Evolutionary conservation across 2,329 filamentous ascomycete species (phyloP), one percentile per base, ranked within the genome.

Genomic region (Calonectria henricotiae): DNA sequence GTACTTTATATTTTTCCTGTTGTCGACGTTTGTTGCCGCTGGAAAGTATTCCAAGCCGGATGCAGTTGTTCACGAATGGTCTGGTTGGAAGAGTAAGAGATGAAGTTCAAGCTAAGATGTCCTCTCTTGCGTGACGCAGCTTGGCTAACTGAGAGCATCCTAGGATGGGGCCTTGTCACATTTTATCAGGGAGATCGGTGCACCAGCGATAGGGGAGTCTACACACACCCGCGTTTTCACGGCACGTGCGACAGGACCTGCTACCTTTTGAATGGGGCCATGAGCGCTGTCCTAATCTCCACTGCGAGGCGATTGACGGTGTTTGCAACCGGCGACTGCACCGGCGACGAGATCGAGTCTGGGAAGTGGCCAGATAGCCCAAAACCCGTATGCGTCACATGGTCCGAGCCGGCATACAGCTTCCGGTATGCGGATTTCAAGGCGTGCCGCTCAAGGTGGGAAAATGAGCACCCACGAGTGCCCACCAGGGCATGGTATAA

Each of bases 281-380:
- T 23, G 13, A 63, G 44, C 20, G 44, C 32, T 17, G 15, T 37
- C 32, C 6, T 63, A 6, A 39, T 39, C n/a, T n/a, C 25, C 30
- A 7, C 15, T 2, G 12, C n/a, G 6, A 3, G n/a, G 20, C 4
- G 17, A 13, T 1, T 63, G 23, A 32, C 32, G 1, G 61, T 37
- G 32, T 63, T 39, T 23, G 20, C 61, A 3, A 51, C n/a, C 7
- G 61, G 61, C 35, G 61, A 63, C 44, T 63, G 61, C 61, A 63
- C 30, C 30, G 61, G 61, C 30, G 15, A 39, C 20, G 61, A 63
- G 61, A 17, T 63, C 44, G 35, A 51, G 9, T 63, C 25, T n/a
- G 11, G 12, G 13, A 5, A 23, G 6, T 9, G 7, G 44, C 32
- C 17, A 13, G 23, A 51, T 12, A 11, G 3, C 30, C 25, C 3